These are phyloP conservation scores for Hypoxylon sp. DNA, from an alignment of 2,329 filamentous ascomycete species.

Conservation along the genomic window DNA sequence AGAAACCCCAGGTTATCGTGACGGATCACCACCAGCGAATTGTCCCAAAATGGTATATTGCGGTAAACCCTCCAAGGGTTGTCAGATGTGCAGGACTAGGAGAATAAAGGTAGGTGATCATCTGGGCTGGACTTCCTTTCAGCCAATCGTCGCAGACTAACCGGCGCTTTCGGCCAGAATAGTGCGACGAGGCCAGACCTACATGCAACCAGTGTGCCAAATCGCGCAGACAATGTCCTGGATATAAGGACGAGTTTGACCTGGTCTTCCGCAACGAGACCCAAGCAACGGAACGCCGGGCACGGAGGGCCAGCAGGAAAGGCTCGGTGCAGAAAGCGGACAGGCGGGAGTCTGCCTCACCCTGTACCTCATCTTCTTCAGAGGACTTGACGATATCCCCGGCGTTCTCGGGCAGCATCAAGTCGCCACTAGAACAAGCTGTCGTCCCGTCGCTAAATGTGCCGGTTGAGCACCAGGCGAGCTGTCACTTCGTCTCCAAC, in stretches of 20 bases:
- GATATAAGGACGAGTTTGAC: slow-evolving; percentile 79
- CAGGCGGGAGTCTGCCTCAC: slow-evolving; percentile 37
- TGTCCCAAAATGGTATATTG: slow-evolving; percentile 70
- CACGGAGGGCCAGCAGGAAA: slow-evolving; percentile 67
- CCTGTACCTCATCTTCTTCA: neutral
- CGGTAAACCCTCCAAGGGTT: slow-evolving; percentile 75
- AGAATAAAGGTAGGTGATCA: slow-evolving; percentile 74
- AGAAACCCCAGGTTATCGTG: neutral
- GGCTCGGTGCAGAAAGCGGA: slow-evolving; percentile 54
- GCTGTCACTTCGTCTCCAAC: slow-evolving; percentile 71
- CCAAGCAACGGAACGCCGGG: slow-evolving; percentile 73
- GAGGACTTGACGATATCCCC: slow-evolving; percentile 46
- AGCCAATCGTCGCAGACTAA: slow-evolving; percentile 33
- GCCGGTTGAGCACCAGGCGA: slow-evolving; percentile 66
- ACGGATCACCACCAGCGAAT: neutral
- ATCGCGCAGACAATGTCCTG: slow-evolving; percentile 72
- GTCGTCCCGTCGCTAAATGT: slow-evolving; percentile 57
- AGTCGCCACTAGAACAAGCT: slow-evolving; percentile 42
- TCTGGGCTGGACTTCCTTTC: neutral
- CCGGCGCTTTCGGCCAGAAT: slow-evolving; percentile 12
- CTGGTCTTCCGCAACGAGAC: slow-evolving; percentile 80
- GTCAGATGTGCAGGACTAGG: slow-evolving; percentile 79
- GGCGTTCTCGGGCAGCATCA: slow-evolving; percentile 40
- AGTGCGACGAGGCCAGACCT: slow-evolving; percentile 77
- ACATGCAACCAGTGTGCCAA: slow-evolving; percentile 75